Evolutionary conservation across 306 rosid genomes (phyloP).

Genomic region (Boehmeria nivea): DNA sequence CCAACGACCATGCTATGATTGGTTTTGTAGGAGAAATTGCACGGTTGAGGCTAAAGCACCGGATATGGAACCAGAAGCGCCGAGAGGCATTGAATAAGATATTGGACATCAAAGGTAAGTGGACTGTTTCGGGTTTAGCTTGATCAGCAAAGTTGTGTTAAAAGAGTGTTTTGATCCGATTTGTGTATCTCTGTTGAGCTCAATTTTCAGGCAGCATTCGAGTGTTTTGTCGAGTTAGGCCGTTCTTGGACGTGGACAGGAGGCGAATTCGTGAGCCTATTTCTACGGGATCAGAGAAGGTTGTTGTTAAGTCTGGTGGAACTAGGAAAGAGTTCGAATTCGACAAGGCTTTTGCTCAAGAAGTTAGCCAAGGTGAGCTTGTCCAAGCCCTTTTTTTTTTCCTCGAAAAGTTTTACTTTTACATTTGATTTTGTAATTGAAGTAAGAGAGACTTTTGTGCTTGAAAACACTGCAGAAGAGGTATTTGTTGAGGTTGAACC

Average conservation of each 20-base stretch:
- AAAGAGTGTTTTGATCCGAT: conserved; percentile 1
- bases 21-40: conserved; percentile 58
- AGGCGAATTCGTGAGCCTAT: conserved; percentile 47
- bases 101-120: conserved; percentile 81
- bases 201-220: conserved; percentile 78
- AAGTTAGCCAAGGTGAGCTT: conserved; percentile 73
- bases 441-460: conserved; percentile 17
- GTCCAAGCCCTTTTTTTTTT: neutral
- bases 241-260: conserved; percentile 37
- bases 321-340: conserved; percentile 69
- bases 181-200: conserved; percentile 9
- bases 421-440: neutral
- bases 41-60: conserved; percentile 52
- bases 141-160: neutral
- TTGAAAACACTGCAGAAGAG: conserved; percentile 46
- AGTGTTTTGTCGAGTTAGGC: conserved; percentile 82
- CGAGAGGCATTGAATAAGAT: conserved; percentile 80
- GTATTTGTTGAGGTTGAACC: conserved; percentile 87
- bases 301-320: conserved; percentile 56
- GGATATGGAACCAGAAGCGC: conserved; percentile 41
- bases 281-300: conserved; percentile 53
- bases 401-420: conserved; percentile 11
- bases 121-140: neutral
- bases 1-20: conserved; percentile 7
- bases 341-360: conserved; percentile 69